Evolutionary conservation across 495 filamentous ascomycete genomes (phyloP).

Genomic region (Xylaria venustula): DNA sequence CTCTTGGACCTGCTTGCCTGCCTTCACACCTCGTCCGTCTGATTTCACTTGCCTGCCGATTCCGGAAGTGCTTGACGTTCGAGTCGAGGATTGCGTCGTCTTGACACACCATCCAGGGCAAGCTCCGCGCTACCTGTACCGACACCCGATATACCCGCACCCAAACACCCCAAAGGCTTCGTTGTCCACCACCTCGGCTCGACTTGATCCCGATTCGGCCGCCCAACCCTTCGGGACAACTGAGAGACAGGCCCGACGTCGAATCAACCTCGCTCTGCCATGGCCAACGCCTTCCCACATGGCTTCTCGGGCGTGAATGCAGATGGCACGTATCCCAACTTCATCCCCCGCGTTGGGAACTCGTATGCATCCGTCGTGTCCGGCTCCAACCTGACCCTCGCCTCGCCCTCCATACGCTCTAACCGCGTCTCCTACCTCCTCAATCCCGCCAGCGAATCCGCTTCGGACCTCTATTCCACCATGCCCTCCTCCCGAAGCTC

Average conservation of each 20-base stretch:
- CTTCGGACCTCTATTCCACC: constrained; percentile 37
- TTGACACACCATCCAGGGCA: background rate
- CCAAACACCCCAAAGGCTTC: background rate
- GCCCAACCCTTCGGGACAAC: no score
- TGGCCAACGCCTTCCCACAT: constrained; percentile 33
- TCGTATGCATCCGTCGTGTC: constrained; percentile 86
- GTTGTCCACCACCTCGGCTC: background rate
- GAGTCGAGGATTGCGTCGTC: background rate
- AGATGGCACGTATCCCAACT: constrained; percentile 28
- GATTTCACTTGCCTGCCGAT: background rate
- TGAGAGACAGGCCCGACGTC: background rate
- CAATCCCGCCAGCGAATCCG: constrained; percentile 49
- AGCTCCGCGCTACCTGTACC: background rate
- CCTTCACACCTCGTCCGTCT: constrained; percentile 6
- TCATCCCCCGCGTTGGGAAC: constrained; percentile 35
- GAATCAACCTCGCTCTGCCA: constrained; percentile 13
- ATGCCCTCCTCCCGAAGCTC: constrained; percentile 35
- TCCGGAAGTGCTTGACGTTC: background rate
- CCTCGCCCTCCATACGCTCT: constrained; percentile 45
- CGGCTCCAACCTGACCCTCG: constrained; percentile 49
- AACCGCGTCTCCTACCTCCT: constrained; percentile 63
- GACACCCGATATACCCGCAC: background rate
- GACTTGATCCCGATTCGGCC: background rate
- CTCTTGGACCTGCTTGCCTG: background rate
- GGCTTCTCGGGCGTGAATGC: constrained; percentile 25